A percentile compares a stretch with the other conserved stretches of the same genome.
Conservation (phyloP, 768 basidiomycete genomes). For the Leccinellum luteum region DNA sequence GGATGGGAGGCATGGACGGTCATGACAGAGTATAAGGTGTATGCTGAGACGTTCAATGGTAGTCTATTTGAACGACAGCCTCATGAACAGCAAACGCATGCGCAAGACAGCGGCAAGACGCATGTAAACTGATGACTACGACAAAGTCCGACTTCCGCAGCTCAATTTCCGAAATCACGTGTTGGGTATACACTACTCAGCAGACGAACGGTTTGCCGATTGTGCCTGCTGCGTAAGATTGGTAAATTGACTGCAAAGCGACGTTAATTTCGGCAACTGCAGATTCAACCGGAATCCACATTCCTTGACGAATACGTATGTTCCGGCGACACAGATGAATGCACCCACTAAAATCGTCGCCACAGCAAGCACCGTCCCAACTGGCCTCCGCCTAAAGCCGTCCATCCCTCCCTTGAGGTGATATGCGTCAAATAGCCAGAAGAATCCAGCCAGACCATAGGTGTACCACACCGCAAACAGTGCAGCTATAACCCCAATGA, state of each 20-base stretch:
- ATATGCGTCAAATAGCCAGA: slow-evolving; percentile 51
- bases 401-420: slow-evolving; percentile 37
- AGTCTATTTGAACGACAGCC: slow-evolving; percentile 14
- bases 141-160: slow-evolving; percentile 7
- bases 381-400: slow-evolving; percentile 33
- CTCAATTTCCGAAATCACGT: slow-evolving; percentile 16
- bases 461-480: slow-evolving; percentile 62
- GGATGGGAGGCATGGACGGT: slow-evolving; percentile 11
- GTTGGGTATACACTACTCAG: slow-evolving; percentile 19
- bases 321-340: slow-evolving; percentile 42
- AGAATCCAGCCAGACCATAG: slow-evolving; percentile 50
- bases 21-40: slow-evolving; percentile 17
- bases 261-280: neutral
- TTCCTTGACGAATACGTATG: slow-evolving; percentile 52
- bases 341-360: slow-evolving; percentile 40
- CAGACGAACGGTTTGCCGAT: slow-evolving; percentile 47
- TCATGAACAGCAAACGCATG: neutral
- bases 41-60: neutral
- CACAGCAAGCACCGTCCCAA: slow-evolving; percentile 34
- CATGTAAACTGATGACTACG: slow-evolving; percentile 17
- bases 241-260: slow-evolving; percentile 40
- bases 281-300: slow-evolving; percentile 2
- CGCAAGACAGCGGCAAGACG: neutral
- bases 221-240: slow-evolving; percentile 36
- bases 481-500: slow-evolving; percentile 51